Evolutionary conservation across 140 eudicot genomes (phyloP).

Genomic region (Oenanthe javanica): DNA sequence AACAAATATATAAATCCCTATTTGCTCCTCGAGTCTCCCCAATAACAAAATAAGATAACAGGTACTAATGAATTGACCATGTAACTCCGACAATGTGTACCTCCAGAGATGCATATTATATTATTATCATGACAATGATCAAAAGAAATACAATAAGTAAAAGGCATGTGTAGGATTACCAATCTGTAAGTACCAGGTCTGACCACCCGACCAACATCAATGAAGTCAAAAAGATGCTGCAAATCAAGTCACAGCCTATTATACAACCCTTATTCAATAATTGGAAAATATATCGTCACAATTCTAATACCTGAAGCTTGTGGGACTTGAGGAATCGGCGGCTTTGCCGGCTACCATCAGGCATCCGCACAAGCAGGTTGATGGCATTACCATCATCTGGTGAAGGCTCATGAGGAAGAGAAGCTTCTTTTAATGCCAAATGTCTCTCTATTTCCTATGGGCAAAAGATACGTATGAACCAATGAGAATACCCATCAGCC

Average conservation of each 20-base stretch:
- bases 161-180: constrained; percentile 37
- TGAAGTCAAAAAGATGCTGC: constrained; percentile 80
- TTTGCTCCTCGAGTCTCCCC: not conserved
- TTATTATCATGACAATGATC: not conserved
- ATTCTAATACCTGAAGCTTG: constrained; percentile 60
- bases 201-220: constrained; percentile 70
- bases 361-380: constrained; percentile 81
- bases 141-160: not conserved
- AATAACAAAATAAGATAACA: no score
- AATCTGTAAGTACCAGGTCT: constrained; percentile 83
- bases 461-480: not conserved
- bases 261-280: not conserved
- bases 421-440: constrained; percentile 72
- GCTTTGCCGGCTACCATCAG: constrained; percentile 82
- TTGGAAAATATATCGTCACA: not conserved
- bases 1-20: not conserved
- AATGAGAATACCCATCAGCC: not conserved
- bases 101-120: not conserved
- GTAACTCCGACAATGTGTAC: not conserved
- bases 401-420: constrained; percentile 88
- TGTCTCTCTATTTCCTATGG: constrained; percentile 77
- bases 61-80: not conserved
- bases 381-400: constrained; percentile 64
- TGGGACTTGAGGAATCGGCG: constrained; percentile 72
- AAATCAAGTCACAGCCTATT: constrained; percentile 5